phyloP scores from a whole-genome alignment of 1,139 yeast species.

The Trichomonascaceae sp. region DNA sequence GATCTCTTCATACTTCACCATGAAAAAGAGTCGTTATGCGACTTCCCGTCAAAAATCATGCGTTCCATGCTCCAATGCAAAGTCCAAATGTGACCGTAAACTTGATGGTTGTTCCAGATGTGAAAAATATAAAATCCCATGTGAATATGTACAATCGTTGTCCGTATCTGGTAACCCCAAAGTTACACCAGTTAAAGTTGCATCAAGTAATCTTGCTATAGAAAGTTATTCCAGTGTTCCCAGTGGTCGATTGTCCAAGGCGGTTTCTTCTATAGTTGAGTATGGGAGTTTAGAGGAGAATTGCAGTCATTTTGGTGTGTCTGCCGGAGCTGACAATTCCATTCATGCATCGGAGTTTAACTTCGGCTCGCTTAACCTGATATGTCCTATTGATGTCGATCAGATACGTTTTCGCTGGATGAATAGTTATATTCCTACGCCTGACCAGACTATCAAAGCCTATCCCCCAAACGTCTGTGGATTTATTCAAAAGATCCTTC shows the following conservation, averaged over 20 bases:
- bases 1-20: neutral
- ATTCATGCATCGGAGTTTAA: neutral
- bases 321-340: neutral
- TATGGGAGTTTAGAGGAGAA: neutral
- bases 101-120: slow-evolving; percentile 1
- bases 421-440: slow-evolving; percentile 4
- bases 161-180: neutral
- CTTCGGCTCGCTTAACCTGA: slow-evolving; percentile 9
- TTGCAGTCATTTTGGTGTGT: neutral
- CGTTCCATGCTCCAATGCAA: slow-evolving; percentile 8
- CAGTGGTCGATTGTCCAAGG: too few relatives aligned
- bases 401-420: slow-evolving; percentile 10
- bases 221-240: too few relatives aligned
- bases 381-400: slow-evolving; percentile 7
- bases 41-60: slow-evolving; percentile 10
- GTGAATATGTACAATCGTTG: neutral
- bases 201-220: too few relatives aligned
- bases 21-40: slow-evolving; percentile 5
- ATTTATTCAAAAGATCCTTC: slow-evolving; percentile 4
- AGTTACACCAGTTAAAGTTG: neutral
- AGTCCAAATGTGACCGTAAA: slow-evolving; percentile 9
- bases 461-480: neutral
- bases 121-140: neutral
- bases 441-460: slow-evolving; percentile 5
- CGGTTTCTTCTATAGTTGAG: neutral